Evolutionary conservation across 2,329 filamentous ascomycete species (phyloP), one percentile per base, ranked within the genome.

Genomic region (Fusarium redolens): DNA sequence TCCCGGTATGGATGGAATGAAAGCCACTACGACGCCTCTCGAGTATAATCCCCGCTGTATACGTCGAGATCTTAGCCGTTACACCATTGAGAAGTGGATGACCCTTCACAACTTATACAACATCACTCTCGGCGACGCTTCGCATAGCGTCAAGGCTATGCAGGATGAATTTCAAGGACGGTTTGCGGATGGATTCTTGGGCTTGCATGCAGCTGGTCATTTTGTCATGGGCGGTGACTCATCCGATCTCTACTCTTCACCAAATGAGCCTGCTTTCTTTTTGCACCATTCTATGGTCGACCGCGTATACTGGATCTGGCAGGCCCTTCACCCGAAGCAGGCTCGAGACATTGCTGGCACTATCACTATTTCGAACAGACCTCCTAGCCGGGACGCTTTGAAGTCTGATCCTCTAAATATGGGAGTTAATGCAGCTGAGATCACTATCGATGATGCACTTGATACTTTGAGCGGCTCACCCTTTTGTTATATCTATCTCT

Each of bases 201-300:
- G 64, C 0, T 43, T 67, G 7, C 64, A 67, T 7, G 64, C 20
- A 3, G 62, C 64, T 14, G 64, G 64, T 1, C 64, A 67, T 20
- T 67, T 67, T 7, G 12, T 22, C 0, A 61, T 67, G 37, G 64
- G 64, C 1, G 64, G 64, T 7, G 64, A 67, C 20, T 66, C 64
- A 1, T 44, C 64, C 2, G 64, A 67, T 20, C 64, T 67, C 15
- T 67, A 37, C 15, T 67, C 64, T 3, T 67, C 64, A 3, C 64
- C 64, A 0, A 67, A 67, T 11, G 64, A 67, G 6, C 64, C 64
- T 0, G 25, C 47, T 8, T 67, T 67, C 20, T 67, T 67, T 3
- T 6, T 67, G 3, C 64, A 67, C 13, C 64, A 67, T 10, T 35
- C 64, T 7, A 67, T 67, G 64, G 64, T 67, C 4, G 64, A 67